Conservation (phyloP, 1,139 yeast genomes). For the Geotrichum citri-aurantii region DNA sequence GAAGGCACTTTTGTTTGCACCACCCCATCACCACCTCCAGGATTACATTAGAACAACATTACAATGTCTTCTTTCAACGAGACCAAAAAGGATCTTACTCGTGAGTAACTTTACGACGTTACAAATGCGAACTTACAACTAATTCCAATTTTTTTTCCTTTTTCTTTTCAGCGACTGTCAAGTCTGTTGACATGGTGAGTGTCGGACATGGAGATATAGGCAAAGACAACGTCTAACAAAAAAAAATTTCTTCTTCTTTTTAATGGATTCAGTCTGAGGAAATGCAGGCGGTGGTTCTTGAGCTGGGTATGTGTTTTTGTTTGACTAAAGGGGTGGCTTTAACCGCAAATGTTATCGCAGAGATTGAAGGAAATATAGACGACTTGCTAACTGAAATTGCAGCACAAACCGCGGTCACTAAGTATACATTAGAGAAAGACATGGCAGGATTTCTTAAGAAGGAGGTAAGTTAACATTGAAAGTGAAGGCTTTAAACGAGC, state of each 20-base stretch:
- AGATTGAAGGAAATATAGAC: too few species aligned
- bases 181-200: constrained; percentile 28
- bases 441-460: constrained; percentile 78
- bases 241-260: not conserved
- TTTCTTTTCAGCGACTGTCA: constrained; percentile 22
- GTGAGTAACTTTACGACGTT: too few species aligned
- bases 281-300: constrained; percentile 32
- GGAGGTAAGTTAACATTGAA: constrained; percentile 41
- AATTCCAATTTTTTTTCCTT: not conserved
- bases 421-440: constrained; percentile 55
- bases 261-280: constrained; percentile 29
- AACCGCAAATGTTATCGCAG: too few species aligned
- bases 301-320: constrained; percentile 27
- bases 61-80: not conserved
- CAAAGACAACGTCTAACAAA: not conserved
- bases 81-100: not conserved
- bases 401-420: constrained; percentile 50
- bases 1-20: not conserved
- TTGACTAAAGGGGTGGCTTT: not conserved
- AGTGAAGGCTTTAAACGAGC: not conserved
- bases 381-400: constrained; percentile 35
- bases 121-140: not conserved
- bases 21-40: not conserved
- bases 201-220: not conserved
- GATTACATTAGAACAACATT: not conserved